Evolutionary conservation across 2,329 filamentous ascomycete species (phyloP).

Genomic region (Intubia oerlemansii): DNA sequence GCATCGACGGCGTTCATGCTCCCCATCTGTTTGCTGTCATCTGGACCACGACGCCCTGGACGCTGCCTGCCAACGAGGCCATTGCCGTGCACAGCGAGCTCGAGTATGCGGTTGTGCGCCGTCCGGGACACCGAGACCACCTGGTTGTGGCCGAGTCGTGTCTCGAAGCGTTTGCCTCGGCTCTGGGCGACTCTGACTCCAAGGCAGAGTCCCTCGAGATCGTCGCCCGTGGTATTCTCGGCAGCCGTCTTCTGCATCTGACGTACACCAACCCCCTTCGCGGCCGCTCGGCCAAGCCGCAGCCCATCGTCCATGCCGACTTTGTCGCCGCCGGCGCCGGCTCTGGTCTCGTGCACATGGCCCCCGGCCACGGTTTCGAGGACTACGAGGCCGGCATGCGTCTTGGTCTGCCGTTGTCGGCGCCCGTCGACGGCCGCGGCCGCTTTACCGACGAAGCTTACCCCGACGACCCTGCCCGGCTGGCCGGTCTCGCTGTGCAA

Average conservation of each 20-base stretch:
- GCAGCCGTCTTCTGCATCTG: conserved; percentile 41
- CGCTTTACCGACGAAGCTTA: conserved; percentile 63
- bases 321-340: conserved; percentile 86
- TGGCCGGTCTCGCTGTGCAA: conserved; percentile 48
- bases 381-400: conserved; percentile 69
- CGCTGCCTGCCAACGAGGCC: conserved; percentile 74
- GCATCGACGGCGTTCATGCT: background rate
- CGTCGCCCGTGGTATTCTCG: conserved; percentile 48
- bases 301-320: conserved; percentile 60
- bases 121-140: conserved; percentile 33
- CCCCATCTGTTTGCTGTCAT: conserved; percentile 53
- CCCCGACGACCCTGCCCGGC: conserved; percentile 40
- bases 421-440: conserved; percentile 67
- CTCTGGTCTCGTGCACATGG: conserved; percentile 83
- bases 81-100: conserved; percentile 64
- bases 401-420: conserved; percentile 51
- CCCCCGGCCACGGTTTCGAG: conserved; percentile 89
- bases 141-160: conserved; percentile 54
- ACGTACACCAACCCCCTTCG: conserved; percentile 53
- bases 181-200: conserved; percentile 28
- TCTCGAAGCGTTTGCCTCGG: conserved; percentile 32
- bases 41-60: conserved; percentile 98
- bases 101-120: conserved; percentile 46
- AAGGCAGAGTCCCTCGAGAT: conserved; percentile 24
- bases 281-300: conserved; percentile 29